Percentiles rank a stretch among this genome's conserved stretches.
These are phyloP conservation scores for Taphrina pruni DNA, from an alignment of 1,139 yeast genomes.

Conservation along the genomic window DNA sequence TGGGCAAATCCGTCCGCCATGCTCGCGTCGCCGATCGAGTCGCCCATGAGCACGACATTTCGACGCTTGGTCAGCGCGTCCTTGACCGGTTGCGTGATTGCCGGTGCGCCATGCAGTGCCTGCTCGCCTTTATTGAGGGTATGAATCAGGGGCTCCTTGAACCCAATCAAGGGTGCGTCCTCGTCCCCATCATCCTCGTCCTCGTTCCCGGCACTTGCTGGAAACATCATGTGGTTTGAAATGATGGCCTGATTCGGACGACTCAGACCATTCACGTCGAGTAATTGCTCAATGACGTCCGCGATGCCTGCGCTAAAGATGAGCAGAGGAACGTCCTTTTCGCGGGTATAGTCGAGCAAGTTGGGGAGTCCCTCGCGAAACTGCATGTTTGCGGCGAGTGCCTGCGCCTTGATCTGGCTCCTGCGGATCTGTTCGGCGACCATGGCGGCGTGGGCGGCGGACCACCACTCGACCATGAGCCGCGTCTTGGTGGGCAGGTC, in stretches of 20 bases:
- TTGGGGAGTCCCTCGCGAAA: conserved; percentile 23
- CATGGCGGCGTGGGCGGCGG: conserved; percentile 37
- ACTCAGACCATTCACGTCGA: conserved; percentile 13
- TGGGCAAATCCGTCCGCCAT: conserved; percentile 36
- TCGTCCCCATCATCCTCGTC: background rate
- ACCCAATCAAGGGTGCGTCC: conserved; percentile 21
- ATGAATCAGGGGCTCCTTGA: conserved; percentile 35
- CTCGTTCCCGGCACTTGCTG: background rate
- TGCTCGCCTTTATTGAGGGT: conserved; percentile 40
- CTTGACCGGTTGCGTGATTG: conserved; percentile 10
- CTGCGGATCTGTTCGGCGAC: conserved; percentile 17
- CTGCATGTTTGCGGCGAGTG: conserved; percentile 13
- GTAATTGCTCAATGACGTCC: conserved; percentile 33
- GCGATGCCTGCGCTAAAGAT: conserved; percentile 40
- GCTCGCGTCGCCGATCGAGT: conserved; percentile 35
- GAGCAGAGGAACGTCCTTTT: conserved; percentile 12
- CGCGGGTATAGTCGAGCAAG: conserved; percentile 13
- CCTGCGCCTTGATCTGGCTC: conserved; percentile 5
- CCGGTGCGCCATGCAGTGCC: conserved; percentile 16
- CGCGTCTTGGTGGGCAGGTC: conserved; percentile 19
- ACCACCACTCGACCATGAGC: conserved; percentile 41
- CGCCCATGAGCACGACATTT: conserved; percentile 32
- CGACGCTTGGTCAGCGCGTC: conserved; percentile 16
- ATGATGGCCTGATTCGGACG: conserved; percentile 27
- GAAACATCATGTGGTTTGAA: conserved; percentile 33